phyloP scores from a whole-genome alignment of 148 eudicot species.

The Vaccinium corymbosum region DNA sequence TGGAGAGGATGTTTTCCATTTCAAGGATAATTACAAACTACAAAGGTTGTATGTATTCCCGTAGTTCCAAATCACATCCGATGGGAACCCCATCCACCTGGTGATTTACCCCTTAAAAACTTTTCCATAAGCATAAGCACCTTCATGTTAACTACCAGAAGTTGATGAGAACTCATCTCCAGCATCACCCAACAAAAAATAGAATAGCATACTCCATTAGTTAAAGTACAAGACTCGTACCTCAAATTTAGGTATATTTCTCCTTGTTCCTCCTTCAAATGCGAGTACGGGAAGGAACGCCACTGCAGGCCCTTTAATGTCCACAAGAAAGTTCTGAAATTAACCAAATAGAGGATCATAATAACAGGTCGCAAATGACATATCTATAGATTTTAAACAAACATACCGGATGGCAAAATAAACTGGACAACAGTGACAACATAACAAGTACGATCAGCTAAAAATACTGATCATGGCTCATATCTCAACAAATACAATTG shows the following conservation, averaged over 20 bases:
- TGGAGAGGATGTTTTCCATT: background rate
- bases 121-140: background rate
- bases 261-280: constrained; percentile 97
- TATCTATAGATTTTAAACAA: background rate
- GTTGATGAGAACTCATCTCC: background rate
- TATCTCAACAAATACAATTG: no score
- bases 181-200: background rate
- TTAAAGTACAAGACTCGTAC: constrained; percentile 28
- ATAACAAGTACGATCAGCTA: background rate
- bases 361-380: background rate
- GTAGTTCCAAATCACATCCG: background rate
- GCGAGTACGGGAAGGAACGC: constrained; percentile 90
- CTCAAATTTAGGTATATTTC: constrained; percentile 93
- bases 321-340: constrained; percentile 84
- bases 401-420: background rate
- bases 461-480: no score
- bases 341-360: constrained; percentile 6
- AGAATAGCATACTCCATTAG: background rate
- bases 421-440: background rate
- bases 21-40: constrained; percentile 8
- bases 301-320: constrained; percentile 88
- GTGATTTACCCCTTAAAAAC: constrained; percentile 1
- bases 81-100: background rate
- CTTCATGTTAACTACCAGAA: background rate
- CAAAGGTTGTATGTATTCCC: background rate